Percentiles rank a stretch among this genome's conserved stretches.
Conservation (phyloP, 768 basidiomycete genomes). For the Leccinellum rugosiceps region DNA sequence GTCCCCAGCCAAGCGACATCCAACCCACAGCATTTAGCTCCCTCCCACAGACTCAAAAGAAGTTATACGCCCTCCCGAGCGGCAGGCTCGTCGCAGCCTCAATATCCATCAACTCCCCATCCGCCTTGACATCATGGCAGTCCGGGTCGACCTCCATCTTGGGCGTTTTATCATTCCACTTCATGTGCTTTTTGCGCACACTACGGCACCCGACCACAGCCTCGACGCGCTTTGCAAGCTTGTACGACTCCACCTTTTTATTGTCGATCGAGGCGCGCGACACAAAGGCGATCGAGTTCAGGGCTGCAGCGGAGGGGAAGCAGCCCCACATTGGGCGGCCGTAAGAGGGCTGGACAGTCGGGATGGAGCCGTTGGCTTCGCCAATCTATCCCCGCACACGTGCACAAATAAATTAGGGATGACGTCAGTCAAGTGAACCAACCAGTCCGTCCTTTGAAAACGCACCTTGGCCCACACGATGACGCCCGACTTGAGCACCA, state of each 20-base stretch:
- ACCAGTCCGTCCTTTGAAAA: background rate
- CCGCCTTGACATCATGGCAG: slow-evolving; percentile 79
- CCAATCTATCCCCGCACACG: slow-evolving; percentile 57
- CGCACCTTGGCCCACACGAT: slow-evolving; percentile 86
- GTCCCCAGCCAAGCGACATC: background rate
- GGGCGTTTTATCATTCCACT: slow-evolving; percentile 83
- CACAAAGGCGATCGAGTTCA: slow-evolving; percentile 85
- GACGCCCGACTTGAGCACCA: slow-evolving; percentile 93
- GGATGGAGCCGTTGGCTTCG: slow-evolving; percentile 95
- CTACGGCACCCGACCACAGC: slow-evolving; percentile 74
- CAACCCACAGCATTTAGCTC: background rate
- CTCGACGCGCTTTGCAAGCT: slow-evolving; percentile 66
- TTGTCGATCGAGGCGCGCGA: slow-evolving; percentile 64
- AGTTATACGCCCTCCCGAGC: slow-evolving; percentile 69
- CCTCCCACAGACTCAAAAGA: slow-evolving; percentile 55
- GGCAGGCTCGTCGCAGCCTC: slow-evolving; percentile 69
- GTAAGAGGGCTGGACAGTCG: slow-evolving; percentile 87
- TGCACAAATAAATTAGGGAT: background rate
- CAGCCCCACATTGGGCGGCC: slow-evolving; percentile 94
- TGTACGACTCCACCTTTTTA: slow-evolving; percentile 62
- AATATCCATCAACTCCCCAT: slow-evolving; percentile 74
- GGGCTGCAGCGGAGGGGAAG: slow-evolving; percentile 70
- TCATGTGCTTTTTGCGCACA: slow-evolving; percentile 87
- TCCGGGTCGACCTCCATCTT: slow-evolving; percentile 90
- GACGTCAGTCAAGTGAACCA: no score